phyloP scores from a whole-genome alignment of 139 green algal genomes.

The Desmodesmus armatus region DNA sequence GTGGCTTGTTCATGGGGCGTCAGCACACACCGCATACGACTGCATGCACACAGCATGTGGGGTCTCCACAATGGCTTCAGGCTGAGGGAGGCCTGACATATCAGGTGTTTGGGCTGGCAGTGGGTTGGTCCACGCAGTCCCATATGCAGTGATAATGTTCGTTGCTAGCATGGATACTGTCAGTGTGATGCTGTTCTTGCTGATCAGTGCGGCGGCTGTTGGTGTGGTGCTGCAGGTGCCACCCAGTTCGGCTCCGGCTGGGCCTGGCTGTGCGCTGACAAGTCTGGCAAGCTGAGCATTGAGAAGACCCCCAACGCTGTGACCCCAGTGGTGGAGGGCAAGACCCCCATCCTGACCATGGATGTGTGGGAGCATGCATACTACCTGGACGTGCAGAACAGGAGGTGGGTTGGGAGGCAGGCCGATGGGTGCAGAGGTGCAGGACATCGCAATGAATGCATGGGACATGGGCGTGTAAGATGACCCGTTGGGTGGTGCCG shows the following conservation, averaged over 20 bases:
- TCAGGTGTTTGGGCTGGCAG: too few species aligned
- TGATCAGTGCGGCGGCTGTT: too few species aligned
- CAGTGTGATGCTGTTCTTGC: too few species aligned
- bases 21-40: background rate
- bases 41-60: background rate
- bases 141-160: too few species aligned
- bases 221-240: constrained; percentile 56
- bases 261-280: constrained; percentile 90
- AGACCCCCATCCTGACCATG: constrained; percentile 91
- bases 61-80: background rate
- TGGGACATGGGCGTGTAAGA: background rate
- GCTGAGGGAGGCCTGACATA: background rate
- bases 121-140: too few species aligned
- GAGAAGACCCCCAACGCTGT: constrained; percentile 96
- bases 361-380: constrained; percentile 95
- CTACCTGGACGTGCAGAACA: constrained; percentile 81
- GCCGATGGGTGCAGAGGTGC: background rate
- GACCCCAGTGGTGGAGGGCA: constrained; percentile 79
- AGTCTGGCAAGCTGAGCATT: constrained; percentile 87
- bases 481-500: too few species aligned
- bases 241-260: constrained; percentile 96
- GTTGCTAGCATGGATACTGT: too few species aligned
- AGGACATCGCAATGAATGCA: background rate
- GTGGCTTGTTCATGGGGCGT: background rate
- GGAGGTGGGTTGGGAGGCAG: too few species aligned